Evolutionary conservation across 2,329 filamentous ascomycete genomes (phyloP).

Genomic region (Allantophomopsis cytisporea): DNA sequence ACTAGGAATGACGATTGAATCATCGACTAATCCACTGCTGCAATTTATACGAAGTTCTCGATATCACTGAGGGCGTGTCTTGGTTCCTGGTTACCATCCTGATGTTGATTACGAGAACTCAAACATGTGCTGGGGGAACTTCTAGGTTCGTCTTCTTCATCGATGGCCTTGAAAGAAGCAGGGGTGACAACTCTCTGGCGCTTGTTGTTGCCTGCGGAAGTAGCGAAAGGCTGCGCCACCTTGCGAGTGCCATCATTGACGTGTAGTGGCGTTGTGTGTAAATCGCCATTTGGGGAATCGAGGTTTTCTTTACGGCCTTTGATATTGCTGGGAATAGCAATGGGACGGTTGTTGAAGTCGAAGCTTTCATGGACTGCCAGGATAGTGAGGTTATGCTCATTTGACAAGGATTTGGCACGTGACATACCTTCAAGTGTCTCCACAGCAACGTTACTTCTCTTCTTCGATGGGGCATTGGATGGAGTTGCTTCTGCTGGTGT

Average conservation of each 20-base stretch:
- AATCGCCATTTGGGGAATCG: slow-evolving; percentile 4
- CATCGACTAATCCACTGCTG: too few relatives aligned
- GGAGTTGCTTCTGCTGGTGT: slow-evolving; percentile 5
- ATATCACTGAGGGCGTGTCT: slow-evolving; percentile 10
- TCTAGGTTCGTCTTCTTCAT: slow-evolving; percentile 31
- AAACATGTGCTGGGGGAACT: slow-evolving; percentile 13
- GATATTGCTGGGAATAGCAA: slow-evolving; percentile 2
- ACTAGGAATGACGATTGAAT: too few relatives aligned
- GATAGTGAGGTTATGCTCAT: too few relatives aligned
- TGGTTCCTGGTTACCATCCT: slow-evolving; percentile 7
- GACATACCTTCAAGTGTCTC: too few relatives aligned
- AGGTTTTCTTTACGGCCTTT: slow-evolving; percentile 14
- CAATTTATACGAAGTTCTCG: slow-evolving; percentile 5
- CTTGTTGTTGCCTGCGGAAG: slow-evolving; percentile 20
- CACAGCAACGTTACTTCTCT: too few relatives aligned
- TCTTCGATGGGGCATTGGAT: too few relatives aligned
- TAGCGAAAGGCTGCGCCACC: slow-evolving; percentile 8
- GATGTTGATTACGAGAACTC: slow-evolving; percentile 3
- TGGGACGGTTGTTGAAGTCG: background rate
- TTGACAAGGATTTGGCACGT: too few relatives aligned
- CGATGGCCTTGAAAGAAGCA: slow-evolving; percentile 28
- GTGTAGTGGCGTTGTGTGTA: background rate
- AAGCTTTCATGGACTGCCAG: background rate
- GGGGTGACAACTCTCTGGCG: slow-evolving; percentile 32
- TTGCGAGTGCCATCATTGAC: slow-evolving; percentile 7